Evolutionary conservation across 73 alveolate genomes (phyloP).

Genomic region (Symbiodinium pilosum): DNA sequence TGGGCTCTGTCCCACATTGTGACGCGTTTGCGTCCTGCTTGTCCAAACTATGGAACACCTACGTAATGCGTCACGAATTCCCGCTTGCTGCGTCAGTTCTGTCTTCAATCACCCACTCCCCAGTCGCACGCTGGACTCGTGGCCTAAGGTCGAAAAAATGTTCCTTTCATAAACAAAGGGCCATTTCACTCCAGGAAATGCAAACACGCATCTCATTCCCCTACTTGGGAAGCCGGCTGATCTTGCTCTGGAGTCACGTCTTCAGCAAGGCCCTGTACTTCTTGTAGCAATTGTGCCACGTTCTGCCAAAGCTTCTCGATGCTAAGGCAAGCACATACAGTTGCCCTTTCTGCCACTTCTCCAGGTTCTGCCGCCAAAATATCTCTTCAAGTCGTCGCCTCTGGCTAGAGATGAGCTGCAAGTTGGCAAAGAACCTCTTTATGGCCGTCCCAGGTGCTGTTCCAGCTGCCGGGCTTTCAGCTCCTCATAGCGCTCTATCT

Average conservation of each 20-base stretch:
- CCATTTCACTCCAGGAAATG: no score
- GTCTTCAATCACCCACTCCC: not conserved
- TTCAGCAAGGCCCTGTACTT: not conserved
- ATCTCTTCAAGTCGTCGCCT: slow-evolving; percentile 60
- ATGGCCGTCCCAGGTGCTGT: slow-evolving; percentile 43
- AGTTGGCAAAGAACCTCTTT: no score
- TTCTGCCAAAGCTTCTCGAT: no score
- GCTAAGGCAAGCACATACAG: not conserved
- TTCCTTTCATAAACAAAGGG: no score
- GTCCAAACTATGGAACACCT: not conserved
- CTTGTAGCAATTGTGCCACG: no score
- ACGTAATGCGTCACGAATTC: not conserved
- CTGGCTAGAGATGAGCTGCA: not conserved
- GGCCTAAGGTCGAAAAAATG: no score
- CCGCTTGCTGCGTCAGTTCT: not conserved
- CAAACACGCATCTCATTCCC: not conserved
- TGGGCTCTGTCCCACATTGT: not conserved
- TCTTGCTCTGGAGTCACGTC: not conserved
- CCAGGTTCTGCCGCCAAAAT: slow-evolving; percentile 43
- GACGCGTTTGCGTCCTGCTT: not conserved
- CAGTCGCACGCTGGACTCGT: not conserved
- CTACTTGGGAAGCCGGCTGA: not conserved
- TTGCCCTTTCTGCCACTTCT: slow-evolving; percentile 42
- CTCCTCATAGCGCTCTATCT: slow-evolving; percentile 17
- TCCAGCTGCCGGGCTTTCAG: slow-evolving; percentile 33